A percentile compares a stretch with the other conserved stretches of the same genome.
Conservation (phyloP, 306 rosid genomes). For the Prosopis cineraria region DNA sequence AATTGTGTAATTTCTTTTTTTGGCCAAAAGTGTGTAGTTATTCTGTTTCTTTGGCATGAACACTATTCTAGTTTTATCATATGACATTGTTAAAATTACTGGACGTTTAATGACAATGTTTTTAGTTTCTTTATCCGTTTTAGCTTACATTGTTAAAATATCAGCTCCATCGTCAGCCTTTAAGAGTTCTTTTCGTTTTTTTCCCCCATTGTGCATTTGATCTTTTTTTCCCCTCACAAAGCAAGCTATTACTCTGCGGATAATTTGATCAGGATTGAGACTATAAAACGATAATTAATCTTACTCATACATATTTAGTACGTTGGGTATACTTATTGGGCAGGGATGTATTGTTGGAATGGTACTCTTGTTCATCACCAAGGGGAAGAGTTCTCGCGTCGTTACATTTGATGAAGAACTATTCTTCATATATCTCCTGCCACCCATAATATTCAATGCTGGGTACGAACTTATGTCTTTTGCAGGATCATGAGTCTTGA, state of each 20-base stretch:
- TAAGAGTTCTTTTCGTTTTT: background rate
- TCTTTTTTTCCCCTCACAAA: no score
- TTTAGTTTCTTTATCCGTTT: background rate
- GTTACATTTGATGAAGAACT: constrained; percentile 75
- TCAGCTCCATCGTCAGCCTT: background rate
- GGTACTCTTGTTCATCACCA: constrained; percentile 56
- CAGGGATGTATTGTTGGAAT: constrained; percentile 74
- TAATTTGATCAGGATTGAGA: background rate
- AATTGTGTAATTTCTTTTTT: no score
- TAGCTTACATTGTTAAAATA: constrained; percentile 16
- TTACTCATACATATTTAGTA: background rate
- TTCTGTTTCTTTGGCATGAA: background rate
- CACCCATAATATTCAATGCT: constrained; percentile 95
- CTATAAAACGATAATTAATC: background rate
- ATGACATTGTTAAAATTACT: background rate
- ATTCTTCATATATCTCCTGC: constrained; percentile 95
- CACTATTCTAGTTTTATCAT: background rate
- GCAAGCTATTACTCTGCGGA: background rate
- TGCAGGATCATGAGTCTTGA: constrained; percentile 27
- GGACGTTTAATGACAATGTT: background rate
- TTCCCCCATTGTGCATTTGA: background rate
- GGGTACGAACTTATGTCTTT: constrained; percentile 55
- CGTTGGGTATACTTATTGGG: background rate
- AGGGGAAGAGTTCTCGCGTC: constrained; percentile 77
- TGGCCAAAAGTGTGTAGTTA: no score